Evolutionary conservation across 2,329 filamentous ascomycete species (phyloP).

Genomic region (Ambrosiella xylebori): DNA sequence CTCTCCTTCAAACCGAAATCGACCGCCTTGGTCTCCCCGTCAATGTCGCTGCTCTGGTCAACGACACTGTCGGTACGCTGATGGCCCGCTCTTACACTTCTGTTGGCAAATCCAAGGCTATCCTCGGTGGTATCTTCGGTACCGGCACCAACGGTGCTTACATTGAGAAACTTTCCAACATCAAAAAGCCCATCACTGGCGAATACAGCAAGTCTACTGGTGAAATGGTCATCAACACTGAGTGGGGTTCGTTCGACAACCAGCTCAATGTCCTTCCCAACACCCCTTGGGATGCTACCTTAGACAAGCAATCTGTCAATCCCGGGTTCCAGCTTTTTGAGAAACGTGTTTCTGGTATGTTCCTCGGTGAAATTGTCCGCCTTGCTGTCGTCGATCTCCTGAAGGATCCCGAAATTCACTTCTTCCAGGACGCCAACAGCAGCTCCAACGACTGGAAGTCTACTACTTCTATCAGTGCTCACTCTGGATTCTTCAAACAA

Average conservation of each 20-base stretch:
- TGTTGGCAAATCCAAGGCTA: slow-evolving; percentile 66
- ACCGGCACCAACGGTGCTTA: slow-evolving; percentile 97
- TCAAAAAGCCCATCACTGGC: slow-evolving; percentile 58
- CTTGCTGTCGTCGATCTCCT: slow-evolving; percentile 57
- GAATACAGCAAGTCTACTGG: slow-evolving; percentile 66
- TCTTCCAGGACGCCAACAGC: slow-evolving; percentile 64
- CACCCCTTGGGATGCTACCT: slow-evolving; percentile 61
- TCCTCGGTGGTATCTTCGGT: slow-evolving; percentile 93
- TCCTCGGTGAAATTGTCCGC: slow-evolving; percentile 83
- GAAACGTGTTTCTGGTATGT: slow-evolving; percentile 97
- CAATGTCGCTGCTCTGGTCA: slow-evolving; percentile 86
- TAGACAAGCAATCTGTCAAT: slow-evolving; percentile 72
- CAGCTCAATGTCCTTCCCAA: slow-evolving; percentile 71
- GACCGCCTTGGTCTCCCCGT: slow-evolving; percentile 75
- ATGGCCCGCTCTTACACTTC: slow-evolving; percentile 96
- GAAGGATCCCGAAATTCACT: slow-evolving; percentile 43
- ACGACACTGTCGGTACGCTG: slow-evolving; percentile 91
- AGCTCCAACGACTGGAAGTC: slow-evolving; percentile 51
- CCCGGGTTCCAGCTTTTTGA: slow-evolving; percentile 97
- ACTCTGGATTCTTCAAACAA: slow-evolving; percentile 53
- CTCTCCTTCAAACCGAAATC: slow-evolving; percentile 73
- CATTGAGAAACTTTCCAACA: slow-evolving; percentile 73
- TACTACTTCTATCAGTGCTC: slow-evolving; percentile 49
- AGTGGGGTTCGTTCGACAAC: slow-evolving; percentile 98
- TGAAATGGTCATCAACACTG: slow-evolving; percentile 94